Base-by-base conservation (phyloP, 768 basidiomycete species). In the Kwoniella dejecticola region DNA sequence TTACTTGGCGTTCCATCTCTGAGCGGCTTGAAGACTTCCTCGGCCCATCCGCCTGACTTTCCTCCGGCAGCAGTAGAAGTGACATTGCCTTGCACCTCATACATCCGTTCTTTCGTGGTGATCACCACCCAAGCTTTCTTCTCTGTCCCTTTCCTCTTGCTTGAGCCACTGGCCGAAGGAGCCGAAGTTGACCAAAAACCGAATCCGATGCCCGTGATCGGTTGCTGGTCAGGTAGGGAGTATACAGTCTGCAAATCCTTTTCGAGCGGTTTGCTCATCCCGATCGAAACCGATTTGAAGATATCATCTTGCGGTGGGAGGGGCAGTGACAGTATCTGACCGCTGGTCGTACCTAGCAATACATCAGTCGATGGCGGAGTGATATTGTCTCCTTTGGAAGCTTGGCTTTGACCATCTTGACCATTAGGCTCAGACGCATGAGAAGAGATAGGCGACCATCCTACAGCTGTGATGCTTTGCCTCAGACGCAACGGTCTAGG, bases 251-350 rank as follows among this genome's bases (percentile, higher is more conserved):
- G 75, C 47, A 80, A 69, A 63, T 80, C 79, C 40, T 66, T 56
- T 63, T 82, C 81, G 4, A 68, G 52, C 1, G 73, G 65, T 55
- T 77, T 77, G 11, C 69, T 62, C 64, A 63, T 70, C n/a, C 36
- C 69, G 50, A 68, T 73, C 13, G 71, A 76, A 10, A 67, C 76
- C 4, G 90, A 88, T 80, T 91, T 93, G 74, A 78, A 87, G 77
- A 94, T 88, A 76, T 95, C 90, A 66, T 90, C 88, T 4, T 90
- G 90, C 72, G 97, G 93, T 7, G 96, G 82, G 8, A 93, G 83
- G 0, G 70, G 66, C 4, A 89, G 89, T 68, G 96, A 93, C 63
- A 90, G 91, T 21, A 99, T 87, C 21, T 84, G 85, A 6, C 95
- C 95, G 60, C 87, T 89, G 63, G 88, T 82, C 1, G 87, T 87